Base-by-base conservation (phyloP, 1,139 yeast genomes). In the Debaryomycetaceae sp. region DNA sequence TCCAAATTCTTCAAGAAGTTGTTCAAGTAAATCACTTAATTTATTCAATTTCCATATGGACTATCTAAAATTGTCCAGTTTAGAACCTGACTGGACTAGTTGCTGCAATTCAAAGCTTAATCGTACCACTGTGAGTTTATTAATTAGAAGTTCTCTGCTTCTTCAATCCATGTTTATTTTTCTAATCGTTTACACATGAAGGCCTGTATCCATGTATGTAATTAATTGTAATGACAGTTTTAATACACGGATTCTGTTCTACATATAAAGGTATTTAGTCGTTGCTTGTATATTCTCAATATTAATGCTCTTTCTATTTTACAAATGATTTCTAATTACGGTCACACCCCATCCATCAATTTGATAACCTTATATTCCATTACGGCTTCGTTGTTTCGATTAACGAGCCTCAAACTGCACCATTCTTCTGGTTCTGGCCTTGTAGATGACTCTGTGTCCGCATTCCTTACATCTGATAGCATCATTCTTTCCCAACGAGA, bases 401-500 rank as follows among this genome's bases (percentile, higher is more conserved):
- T 62, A 73, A 53, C 78, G 71, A 33, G 78, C 78, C 56, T 71
- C 77, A 48, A 69, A 75, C 58, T 72, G 80, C 50, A 81, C 94
- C 95, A 91, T 88, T 70, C 98, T 81, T 73, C 91, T 86, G 36
- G 98, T 91, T 73, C 98, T 83, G 50, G 96, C 96, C 73, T 92
- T 92, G 73, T 92, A 88, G 51, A 92, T 74, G 48, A 92, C 98
- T 69, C 98, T 84, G 69, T 92, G 98, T 46, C 98, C 98, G 67
- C 98, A 92, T 56, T 91, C 96, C 67, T 91, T 91, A 72, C 98
- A 92, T 72, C 98, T 87, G 50, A 92, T 96, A 39, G 98, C 96
- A 64, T 92, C 98, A 53, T 87, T 88, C 69, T 92, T 88, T 43
- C 91, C 84, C 54, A 92, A 78, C 5, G 95, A 81, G 53, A 91